These are phyloP conservation scores for Hypomyces perniciosus DNA, from an alignment of 2,329 filamentous ascomycete species.

Conservation along the genomic window DNA sequence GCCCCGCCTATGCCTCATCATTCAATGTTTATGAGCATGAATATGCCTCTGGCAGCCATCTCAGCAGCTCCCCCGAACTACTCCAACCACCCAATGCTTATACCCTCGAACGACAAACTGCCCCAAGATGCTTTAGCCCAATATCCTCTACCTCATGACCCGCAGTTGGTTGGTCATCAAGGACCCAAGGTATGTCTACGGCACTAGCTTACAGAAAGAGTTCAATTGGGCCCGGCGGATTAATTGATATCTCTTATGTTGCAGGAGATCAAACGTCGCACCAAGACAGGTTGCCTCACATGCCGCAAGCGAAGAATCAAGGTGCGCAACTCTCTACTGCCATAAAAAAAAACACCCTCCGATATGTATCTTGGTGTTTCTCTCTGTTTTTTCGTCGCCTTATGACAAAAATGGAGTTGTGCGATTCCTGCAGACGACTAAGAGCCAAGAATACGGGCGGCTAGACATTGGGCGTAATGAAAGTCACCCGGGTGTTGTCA, in stretches of 20 bases:
- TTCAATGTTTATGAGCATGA: slow-evolving; percentile 32
- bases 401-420: no score
- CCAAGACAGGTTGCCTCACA: slow-evolving; percentile 56
- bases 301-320: slow-evolving; percentile 58
- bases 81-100: slow-evolving; percentile 30
- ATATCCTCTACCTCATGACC: slow-evolving; percentile 44
- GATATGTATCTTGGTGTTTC: slow-evolving; percentile 2
- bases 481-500: neutral
- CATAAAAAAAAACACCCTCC: neutral
- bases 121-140: slow-evolving; percentile 38
- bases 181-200: slow-evolving; percentile 45
- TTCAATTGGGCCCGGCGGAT: neutral
- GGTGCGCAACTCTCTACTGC: no score
- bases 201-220: neutral
- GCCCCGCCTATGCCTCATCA: slow-evolving; percentile 25
- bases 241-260: slow-evolving; percentile 1
- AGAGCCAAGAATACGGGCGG: no score
- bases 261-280: slow-evolving; percentile 58
- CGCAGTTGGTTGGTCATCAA: slow-evolving; percentile 41
- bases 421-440: no score
- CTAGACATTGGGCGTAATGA: no score
- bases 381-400: slow-evolving; percentile 14
- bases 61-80: slow-evolving; percentile 38
- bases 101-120: slow-evolving; percentile 35
- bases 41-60: slow-evolving; percentile 23